phyloP scores from a whole-genome alignment of 1,139 yeast species.

The Yamadazyma triangularis region DNA sequence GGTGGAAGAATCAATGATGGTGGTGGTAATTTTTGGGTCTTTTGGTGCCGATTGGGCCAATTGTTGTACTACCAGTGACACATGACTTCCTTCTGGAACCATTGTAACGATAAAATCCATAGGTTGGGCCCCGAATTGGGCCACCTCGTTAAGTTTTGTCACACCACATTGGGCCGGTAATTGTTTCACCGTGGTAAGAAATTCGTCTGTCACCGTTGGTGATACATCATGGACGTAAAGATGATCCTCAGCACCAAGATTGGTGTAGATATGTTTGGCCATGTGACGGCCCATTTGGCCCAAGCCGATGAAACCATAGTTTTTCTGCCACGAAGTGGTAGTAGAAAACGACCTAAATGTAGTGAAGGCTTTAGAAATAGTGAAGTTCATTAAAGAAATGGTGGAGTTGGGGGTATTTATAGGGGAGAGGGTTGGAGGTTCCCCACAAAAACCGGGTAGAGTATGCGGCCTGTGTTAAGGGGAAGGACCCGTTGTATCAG shows the following conservation, averaged over 20 bases:
- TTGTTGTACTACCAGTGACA: conserved; percentile 38
- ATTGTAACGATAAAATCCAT: conserved; percentile 47
- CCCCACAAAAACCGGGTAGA: no score
- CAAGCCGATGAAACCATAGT: conserved; percentile 52
- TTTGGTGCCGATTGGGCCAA: conserved; percentile 28
- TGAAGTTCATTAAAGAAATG: no score
- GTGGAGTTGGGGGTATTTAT: no score
- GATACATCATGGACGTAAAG: conserved; percentile 44
- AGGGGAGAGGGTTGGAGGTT: no score
- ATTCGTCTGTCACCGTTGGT: conserved; percentile 24
- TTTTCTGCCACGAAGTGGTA: no score
- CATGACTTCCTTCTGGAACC: conserved; percentile 61
- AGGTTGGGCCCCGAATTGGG: conserved; percentile 31
- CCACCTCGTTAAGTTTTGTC: conserved; percentile 18
- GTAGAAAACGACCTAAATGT: no score
- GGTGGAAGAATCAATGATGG: conserved; percentile 51
- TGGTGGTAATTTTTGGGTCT: conserved; percentile 22
- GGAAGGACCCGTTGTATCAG: no score
- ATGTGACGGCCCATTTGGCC: conserved; percentile 61
- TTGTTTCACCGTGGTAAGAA: conserved; percentile 20
- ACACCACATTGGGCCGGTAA: conserved; percentile 22
- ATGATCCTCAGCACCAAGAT: conserved; percentile 35
- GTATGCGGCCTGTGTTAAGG: no score
- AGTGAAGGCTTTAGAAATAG: no score
- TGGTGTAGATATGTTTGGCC: conserved; percentile 50